Evolutionary conservation across 176 grass and related monocot species (phyloP).

Genomic region (Cenchrus fungigraminus): DNA sequence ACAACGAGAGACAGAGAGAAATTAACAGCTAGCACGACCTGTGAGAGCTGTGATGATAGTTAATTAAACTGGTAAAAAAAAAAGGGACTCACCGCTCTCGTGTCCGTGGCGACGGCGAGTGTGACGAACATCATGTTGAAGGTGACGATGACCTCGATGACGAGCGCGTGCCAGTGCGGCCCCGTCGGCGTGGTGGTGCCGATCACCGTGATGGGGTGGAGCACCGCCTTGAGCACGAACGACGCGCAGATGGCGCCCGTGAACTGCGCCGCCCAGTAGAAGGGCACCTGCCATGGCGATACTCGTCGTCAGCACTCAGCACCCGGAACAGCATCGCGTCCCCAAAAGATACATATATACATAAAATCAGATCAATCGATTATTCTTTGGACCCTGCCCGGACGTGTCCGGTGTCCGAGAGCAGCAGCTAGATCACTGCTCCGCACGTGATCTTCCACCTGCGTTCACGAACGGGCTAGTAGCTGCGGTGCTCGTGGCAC

Average conservation of each 20-base stretch:
- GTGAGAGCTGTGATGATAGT: background rate
- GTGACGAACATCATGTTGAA: conserved; percentile 99
- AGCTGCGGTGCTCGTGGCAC: background rate
- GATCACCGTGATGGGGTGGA: conserved; percentile 69
- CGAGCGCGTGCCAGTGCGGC: conserved; percentile 66
- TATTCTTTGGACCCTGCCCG: background rate
- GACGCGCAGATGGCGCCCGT: conserved; percentile 73
- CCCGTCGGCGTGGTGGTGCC: conserved; percentile 70
- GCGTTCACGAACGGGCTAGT: background rate
- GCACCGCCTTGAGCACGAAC: conserved; percentile 77
- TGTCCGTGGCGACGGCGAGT: conserved; percentile 89
- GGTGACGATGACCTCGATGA: conserved; percentile 82
- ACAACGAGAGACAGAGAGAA: too few relatives aligned
- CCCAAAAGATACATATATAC: background rate
- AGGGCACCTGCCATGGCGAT: conserved; percentile 64
- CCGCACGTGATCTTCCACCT: background rate
- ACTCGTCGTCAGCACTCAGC: too few relatives aligned
- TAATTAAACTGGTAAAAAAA: too few relatives aligned
- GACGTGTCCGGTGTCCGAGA: background rate
- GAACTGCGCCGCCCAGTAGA: conserved; percentile 95
- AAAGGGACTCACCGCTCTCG: conserved; percentile 52
- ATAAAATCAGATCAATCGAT: background rate
- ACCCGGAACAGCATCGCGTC: background rate
- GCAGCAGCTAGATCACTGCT: background rate
- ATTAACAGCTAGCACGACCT: too few relatives aligned